Evolutionary conservation across 805 yeast species (phyloP).

Genomic region (Saccharomycopsis sp.): DNA sequence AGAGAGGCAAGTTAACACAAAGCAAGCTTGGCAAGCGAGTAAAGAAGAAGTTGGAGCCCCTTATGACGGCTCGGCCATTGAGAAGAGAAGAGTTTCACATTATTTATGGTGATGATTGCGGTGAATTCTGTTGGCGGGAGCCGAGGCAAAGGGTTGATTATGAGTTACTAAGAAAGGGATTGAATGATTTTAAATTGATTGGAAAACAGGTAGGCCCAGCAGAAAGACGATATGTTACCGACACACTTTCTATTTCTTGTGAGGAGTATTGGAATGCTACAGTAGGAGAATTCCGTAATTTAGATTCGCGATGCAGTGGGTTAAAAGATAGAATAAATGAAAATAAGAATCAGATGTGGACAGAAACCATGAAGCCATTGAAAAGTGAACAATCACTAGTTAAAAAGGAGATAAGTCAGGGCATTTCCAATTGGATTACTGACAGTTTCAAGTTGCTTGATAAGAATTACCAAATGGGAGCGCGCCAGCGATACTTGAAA

Average conservation of each 20-base stretch:
- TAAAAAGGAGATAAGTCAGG: neutral
- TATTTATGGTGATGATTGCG: constrained; percentile 1
- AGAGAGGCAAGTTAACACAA: constrained; percentile 7
- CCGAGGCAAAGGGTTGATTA: no score
- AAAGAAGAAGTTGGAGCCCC: neutral
- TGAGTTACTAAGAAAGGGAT: no score
- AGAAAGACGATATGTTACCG: no score
- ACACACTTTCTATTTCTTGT: no score
- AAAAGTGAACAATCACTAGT: neutral
- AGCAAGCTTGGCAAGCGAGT: neutral
- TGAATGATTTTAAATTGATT: no score
- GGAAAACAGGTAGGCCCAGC: no score
- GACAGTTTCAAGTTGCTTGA: constrained; percentile 12
- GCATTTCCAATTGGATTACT: constrained; percentile 10
- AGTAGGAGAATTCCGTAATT: no score
- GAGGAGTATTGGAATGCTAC: no score
- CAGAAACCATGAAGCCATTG: neutral
- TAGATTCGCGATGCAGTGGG: no score
- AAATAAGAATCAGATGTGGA: neutral
- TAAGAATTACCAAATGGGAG: constrained; percentile 12
- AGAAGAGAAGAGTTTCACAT: constrained; percentile 19
- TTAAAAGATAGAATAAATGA: no score
- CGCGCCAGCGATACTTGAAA: constrained; percentile 8
- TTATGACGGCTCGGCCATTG: constrained; percentile 4
- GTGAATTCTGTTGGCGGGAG: no score